These are phyloP conservation scores for Podila horticola DNA, from an alignment of 192 early-diverging fungal species.

Conservation along the genomic window DNA sequence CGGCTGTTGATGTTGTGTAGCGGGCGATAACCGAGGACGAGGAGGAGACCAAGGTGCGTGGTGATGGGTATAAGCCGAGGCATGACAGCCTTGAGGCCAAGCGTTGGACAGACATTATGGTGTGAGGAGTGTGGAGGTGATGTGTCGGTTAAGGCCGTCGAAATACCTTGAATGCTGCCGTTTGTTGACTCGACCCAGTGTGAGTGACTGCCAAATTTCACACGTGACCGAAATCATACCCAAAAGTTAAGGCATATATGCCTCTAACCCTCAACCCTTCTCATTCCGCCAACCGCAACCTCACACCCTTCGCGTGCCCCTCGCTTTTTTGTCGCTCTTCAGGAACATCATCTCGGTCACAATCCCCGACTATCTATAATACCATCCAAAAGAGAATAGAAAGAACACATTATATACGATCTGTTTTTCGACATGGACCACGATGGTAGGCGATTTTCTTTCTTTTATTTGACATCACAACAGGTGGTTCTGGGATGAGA, in stretches of 20 bases:
- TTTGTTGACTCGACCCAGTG: background rate
- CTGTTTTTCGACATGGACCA: slow-evolving; percentile 17
- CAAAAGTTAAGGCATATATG: too few species aligned
- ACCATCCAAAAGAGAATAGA: too few species aligned
- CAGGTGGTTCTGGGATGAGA: background rate
- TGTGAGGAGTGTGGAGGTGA: slow-evolving; percentile 1
- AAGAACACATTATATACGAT: background rate
- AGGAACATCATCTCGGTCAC: background rate
- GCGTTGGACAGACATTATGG: slow-evolving; percentile 33
- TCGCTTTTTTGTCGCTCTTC: background rate
- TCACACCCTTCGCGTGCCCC: too few species aligned
- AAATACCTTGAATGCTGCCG: background rate
- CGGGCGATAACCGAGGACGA: slow-evolving; percentile 13
- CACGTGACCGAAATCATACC: background rate
- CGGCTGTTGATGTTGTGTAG: slow-evolving; percentile 25
- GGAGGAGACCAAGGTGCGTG: background rate
- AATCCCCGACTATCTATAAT: too few species aligned
- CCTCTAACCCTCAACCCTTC: background rate
- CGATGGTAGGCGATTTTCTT: slow-evolving; percentile 9
- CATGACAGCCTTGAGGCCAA: slow-evolving; percentile 42
- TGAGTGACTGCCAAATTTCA: background rate
- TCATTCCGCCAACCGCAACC: background rate
- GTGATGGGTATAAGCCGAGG: slow-evolving; percentile 46
- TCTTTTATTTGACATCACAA: background rate
- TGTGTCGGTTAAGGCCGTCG: background rate